Evolutionary conservation across 1,284 basidiomycete genomes (phyloP), one percentile per base, ranked within the genome.

Genomic region (Ceratobasidium sp.): DNA sequence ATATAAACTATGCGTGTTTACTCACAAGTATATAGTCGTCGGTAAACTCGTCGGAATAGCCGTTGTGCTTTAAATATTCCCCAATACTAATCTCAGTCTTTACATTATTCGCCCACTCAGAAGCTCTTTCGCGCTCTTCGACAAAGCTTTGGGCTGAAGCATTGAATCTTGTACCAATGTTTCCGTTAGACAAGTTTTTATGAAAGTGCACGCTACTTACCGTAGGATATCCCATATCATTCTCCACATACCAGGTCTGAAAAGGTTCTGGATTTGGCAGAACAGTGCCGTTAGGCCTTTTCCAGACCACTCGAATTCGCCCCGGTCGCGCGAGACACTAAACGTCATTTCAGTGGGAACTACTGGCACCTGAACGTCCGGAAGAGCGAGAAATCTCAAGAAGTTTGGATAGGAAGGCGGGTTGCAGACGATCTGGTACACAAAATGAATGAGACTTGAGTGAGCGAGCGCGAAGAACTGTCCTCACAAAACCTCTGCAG

Each of bases 341-440:
- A 96, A 95, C 0, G 92, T 91, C 92, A 94, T 95, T 77, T 91
- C 89, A 0, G 92, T 93, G 3, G 86, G 85, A 27, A 89, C 79
- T 47, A 89, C 86, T 1, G 83, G 83, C 29, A 69, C 41, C n/a
- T 29, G 44, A 33, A 94, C 86, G 4, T 84, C 80, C 15, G 82
- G 79, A 89, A 85, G 36, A 85, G 80, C n/a, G 59, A 94, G 85
- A 81, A 94, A 94, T 44, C 88, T 87, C 51, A 93, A 84, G 79
- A 95, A 93, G 82, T 95, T 95, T 14, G 93, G 94, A 79, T 94
- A 94, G 0, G 92, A 94, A 51, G 85, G 86, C 0, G 91, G 89
- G 80, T 95, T 94, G 82, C 93, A 90, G 17, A 94, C 93, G 78
- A 93, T 90, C 90, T 92, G 77, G 0, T 66, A n/a, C 75, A 33